Percentiles rank a stretch among this genome's conserved stretches.
These are phyloP conservation scores for Ramaria sp. DNA, from an alignment of 768 basidiomycete genomes.

Conservation along the genomic window DNA sequence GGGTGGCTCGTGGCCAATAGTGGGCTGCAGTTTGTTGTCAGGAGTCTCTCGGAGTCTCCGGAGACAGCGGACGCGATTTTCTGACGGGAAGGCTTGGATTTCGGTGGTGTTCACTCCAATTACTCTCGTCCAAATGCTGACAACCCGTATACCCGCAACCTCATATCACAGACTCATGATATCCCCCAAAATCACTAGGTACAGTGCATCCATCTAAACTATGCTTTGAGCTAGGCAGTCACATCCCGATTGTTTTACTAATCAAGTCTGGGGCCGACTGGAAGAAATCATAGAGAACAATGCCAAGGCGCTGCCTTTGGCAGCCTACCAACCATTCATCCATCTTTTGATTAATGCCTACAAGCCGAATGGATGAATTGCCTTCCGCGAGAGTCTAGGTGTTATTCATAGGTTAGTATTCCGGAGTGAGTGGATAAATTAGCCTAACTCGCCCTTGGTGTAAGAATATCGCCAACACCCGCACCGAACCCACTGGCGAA, in stretches of 20 bases:
- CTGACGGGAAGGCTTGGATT: no score
- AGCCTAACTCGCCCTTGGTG: not conserved
- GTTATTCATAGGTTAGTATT: not conserved
- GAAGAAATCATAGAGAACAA: conserved; percentile 11
- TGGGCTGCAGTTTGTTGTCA: no score
- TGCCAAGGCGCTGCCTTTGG: conserved; percentile 4
- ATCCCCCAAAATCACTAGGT: no score
- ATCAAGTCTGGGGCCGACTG: conserved; percentile 4
- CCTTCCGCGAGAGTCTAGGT: conserved; percentile 5
- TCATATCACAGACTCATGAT: no score
- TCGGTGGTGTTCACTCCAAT: no score
- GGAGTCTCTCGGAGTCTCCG: no score
- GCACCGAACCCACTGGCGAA: conserved; percentile 10
- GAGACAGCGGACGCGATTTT: no score
- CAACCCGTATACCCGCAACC: no score
- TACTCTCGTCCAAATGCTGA: no score
- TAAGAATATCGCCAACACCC: conserved; percentile 3
- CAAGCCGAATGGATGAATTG: not conserved
- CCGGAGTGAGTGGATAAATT: not conserved
- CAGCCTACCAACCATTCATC: conserved; percentile 1
- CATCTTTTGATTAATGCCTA: conserved; percentile 8
- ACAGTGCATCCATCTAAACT: no score
- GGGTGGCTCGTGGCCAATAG: no score
- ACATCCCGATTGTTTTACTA: not conserved
- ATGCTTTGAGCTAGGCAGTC: no score